Conservation (phyloP, 2,329 filamentous ascomycete genomes). For the Hypoxylon sp. region DNA sequence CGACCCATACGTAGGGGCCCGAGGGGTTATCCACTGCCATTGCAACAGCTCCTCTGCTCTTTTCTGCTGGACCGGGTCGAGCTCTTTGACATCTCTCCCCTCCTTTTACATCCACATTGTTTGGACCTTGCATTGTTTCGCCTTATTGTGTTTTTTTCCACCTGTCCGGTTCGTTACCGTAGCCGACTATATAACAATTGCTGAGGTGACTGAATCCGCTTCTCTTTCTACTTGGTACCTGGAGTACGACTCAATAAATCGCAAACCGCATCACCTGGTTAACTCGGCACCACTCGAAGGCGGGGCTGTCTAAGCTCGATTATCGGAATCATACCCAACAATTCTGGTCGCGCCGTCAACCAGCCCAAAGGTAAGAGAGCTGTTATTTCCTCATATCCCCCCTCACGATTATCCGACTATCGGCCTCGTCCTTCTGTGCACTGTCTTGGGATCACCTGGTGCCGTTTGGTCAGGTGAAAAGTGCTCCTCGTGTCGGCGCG, state of each 20-base stretch:
- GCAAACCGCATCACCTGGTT: slow-evolving; percentile 6
- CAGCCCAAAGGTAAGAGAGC: slow-evolving; percentile 33
- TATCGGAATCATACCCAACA: slow-evolving; percentile 22
- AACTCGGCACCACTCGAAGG: slow-evolving; percentile 27
- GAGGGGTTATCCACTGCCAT: slow-evolving; percentile 43
- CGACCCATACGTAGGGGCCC: slow-evolving; percentile 38
- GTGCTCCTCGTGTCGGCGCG: slow-evolving; percentile 35
- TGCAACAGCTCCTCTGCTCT: slow-evolving; percentile 36
- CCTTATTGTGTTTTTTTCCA: slow-evolving; percentile 16
- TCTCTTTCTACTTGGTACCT: slow-evolving; percentile 15
- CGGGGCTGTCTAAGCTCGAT: slow-evolving; percentile 32
- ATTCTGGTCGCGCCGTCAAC: slow-evolving; percentile 11
- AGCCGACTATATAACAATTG: slow-evolving; percentile 15
- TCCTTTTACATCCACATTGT: slow-evolving; percentile 24
- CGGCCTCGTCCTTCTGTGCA: slow-evolving; percentile 2
- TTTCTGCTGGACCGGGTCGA: slow-evolving; percentile 16
- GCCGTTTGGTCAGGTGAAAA: slow-evolving; percentile 16
- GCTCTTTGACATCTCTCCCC: slow-evolving; percentile 41
- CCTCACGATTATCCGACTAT: not conserved
- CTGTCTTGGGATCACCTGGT: slow-evolving; percentile 14
- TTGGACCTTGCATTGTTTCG: slow-evolving; percentile 18
- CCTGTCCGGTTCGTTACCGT: slow-evolving; percentile 2
- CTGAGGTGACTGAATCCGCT: slow-evolving; percentile 9
- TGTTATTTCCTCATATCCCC: slow-evolving; percentile 2
- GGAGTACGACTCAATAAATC: slow-evolving; percentile 14